phyloP scores from a whole-genome alignment of 345 rosid species.

The Corymbia maculata region DNA sequence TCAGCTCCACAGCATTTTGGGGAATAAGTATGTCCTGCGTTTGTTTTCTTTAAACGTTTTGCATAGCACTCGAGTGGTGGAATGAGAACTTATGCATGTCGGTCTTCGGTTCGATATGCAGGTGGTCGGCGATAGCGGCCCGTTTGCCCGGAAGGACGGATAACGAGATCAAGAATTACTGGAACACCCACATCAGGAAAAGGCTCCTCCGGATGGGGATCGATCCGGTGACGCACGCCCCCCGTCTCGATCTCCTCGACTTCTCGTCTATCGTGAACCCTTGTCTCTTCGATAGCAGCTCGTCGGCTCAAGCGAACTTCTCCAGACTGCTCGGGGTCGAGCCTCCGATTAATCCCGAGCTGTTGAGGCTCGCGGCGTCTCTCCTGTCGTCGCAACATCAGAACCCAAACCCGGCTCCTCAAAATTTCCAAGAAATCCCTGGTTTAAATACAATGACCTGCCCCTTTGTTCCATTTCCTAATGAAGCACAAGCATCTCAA shows the following conservation, averaged over 20 bases:
- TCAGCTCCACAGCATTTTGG: conserved; percentile 55
- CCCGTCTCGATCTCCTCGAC: conserved; percentile 64
- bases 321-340: conserved; percentile 33
- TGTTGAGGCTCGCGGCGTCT: conserved; percentile 31
- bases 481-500: not conserved
- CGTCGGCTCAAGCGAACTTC: conserved; percentile 21
- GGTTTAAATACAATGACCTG: not conserved
- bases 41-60: not conserved
- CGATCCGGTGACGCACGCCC: conserved; percentile 77
- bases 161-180: conserved; percentile 70
- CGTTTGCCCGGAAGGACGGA: conserved; percentile 85
- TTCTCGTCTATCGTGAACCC: conserved; percentile 49
- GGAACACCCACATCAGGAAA: conserved; percentile 83
- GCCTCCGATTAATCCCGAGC: conserved; percentile 22
- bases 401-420: not conserved
- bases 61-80: not conserved
- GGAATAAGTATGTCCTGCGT: conserved; percentile 48
- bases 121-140: conserved; percentile 84
- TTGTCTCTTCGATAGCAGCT: conserved; percentile 15
- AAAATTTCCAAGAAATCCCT: conserved; percentile 5
- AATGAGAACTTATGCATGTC: not conserved
- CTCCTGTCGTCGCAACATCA: conserved; percentile 20
- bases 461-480: not conserved
- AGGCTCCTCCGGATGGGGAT: conserved; percentile 76
- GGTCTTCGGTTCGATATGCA: not conserved